phyloP scores from a whole-genome alignment of 1,284 basidiomycete genomes.

The Tranzscheliella williamsii region DNA sequence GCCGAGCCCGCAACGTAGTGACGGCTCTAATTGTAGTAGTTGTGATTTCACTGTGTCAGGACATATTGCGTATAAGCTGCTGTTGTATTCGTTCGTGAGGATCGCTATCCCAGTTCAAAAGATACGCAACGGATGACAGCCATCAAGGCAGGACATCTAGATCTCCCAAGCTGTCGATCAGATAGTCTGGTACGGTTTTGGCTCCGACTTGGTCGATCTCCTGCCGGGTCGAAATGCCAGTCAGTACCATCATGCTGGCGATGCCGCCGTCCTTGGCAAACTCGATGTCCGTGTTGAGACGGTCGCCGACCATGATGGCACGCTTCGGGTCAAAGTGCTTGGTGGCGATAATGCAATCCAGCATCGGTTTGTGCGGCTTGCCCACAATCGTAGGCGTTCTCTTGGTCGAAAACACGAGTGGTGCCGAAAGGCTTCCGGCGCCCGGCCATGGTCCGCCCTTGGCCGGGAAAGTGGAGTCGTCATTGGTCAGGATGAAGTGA shows the following conservation, averaged over 20 bases:
- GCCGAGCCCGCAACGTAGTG: too few relatives aligned
- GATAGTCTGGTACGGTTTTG: constrained; percentile 53
- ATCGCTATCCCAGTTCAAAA: too few relatives aligned
- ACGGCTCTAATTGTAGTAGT: too few relatives aligned
- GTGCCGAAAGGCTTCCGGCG: constrained; percentile 79
- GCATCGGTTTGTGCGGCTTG: constrained; percentile 87
- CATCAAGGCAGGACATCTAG: constrained; percentile 38
- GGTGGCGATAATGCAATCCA: constrained; percentile 93
- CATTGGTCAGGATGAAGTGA: constrained; percentile 88
- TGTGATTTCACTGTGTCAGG: too few relatives aligned
- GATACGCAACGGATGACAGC: neutral
- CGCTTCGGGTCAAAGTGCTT: constrained; percentile 69
- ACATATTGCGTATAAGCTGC: too few relatives aligned
- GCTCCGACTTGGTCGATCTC: constrained; percentile 66
- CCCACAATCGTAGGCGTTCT: constrained; percentile 77
- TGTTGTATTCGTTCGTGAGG: too few relatives aligned
- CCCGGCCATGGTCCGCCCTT: constrained; percentile 77
- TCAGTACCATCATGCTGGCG: constrained; percentile 85
- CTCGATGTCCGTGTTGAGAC: constrained; percentile 89
- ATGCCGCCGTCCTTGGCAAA: constrained; percentile 87
- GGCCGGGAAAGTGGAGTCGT: constrained; percentile 85
- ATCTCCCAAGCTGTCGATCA: constrained; percentile 51
- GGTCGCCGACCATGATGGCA: constrained; percentile 94
- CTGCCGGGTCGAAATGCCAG: constrained; percentile 66
- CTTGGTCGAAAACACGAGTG: constrained; percentile 74